A percentile compares a stretch with the other conserved stretches of the same genome.
phyloP scores from a whole-genome alignment of 257 asterid species.

The Ballota nigra region DNA sequence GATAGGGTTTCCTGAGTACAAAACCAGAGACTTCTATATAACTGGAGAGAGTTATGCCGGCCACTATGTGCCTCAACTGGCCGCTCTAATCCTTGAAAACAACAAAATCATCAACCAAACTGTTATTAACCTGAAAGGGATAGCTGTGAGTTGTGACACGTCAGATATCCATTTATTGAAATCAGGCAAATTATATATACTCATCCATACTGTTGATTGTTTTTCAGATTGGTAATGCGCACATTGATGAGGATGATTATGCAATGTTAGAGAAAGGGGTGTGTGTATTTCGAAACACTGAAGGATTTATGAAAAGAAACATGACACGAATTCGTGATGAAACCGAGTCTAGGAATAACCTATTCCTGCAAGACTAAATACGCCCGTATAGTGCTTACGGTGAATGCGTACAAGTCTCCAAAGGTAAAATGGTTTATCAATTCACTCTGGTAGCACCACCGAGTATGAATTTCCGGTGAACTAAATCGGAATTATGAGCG shows the following conservation, averaged over 20 bases:
- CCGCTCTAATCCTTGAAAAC: constrained; percentile 46
- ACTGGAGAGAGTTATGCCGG: constrained; percentile 79
- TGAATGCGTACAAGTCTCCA: too few species aligned
- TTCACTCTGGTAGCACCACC: too few species aligned
- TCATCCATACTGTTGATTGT: not conserved
- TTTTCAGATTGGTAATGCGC: constrained; percentile 63
- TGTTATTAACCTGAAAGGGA: constrained; percentile 51
- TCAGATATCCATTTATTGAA: not conserved
- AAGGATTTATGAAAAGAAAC: too few species aligned
- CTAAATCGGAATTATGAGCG: too few species aligned
- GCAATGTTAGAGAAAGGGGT: too few species aligned
- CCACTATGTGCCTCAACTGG: constrained; percentile 71
- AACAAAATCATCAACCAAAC: constrained; percentile 47
- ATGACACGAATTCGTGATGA: too few species aligned
- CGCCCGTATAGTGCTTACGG: too few species aligned
- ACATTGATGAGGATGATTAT: constrained; percentile 31
- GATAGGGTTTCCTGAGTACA: constrained; percentile 75
- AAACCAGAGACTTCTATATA: constrained; percentile 51
- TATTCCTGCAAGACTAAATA: too few species aligned
- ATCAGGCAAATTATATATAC: not conserved
- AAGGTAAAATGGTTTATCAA: too few species aligned
- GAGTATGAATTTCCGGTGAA: too few species aligned
- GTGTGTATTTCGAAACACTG: too few species aligned
- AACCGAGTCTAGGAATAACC: too few species aligned
- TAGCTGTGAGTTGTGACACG: constrained; percentile 41